phyloP scores from a whole-genome alignment of 495 filamentous ascomycete genomes.

The Wilcoxina mikolae region DNA sequence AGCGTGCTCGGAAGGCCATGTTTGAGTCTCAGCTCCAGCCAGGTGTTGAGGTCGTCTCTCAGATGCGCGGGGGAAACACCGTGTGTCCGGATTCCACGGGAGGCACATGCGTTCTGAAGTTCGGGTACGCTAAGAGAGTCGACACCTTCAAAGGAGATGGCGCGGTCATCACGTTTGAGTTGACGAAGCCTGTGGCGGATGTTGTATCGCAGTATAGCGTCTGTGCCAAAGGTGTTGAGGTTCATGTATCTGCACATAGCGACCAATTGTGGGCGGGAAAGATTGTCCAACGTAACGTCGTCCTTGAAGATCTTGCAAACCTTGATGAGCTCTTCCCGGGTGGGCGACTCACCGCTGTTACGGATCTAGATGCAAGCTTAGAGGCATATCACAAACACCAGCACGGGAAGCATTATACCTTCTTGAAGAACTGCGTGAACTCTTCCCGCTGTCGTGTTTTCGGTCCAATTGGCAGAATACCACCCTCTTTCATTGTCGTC shows the following conservation, averaged over 20 bases:
- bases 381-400: neutral
- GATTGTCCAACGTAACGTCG: slow-evolving; percentile 90
- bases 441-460: slow-evolving; percentile 84
- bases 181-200: slow-evolving; percentile 96
- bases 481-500: slow-evolving; percentile 80
- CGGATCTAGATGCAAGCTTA: slow-evolving; percentile 34
- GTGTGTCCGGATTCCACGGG: slow-evolving; percentile 81
- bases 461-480: slow-evolving; percentile 62
- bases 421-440: slow-evolving; percentile 95
- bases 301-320: slow-evolving; percentile 99
- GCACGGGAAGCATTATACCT: slow-evolving; percentile 37
- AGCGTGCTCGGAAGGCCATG: slow-evolving; percentile 88
- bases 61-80: slow-evolving; percentile 74
- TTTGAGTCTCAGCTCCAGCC: slow-evolving; percentile 87
- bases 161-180: slow-evolving; percentile 93
- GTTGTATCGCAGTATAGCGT: slow-evolving; percentile 94
- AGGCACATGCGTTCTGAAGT: slow-evolving; percentile 78
- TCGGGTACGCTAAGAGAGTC: slow-evolving; percentile 85
- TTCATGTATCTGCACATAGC: slow-evolving; percentile 99
- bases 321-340: slow-evolving; percentile 83
- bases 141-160: slow-evolving; percentile 89
- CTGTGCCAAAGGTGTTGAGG: slow-evolving; percentile 88
- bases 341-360: slow-evolving; percentile 75
- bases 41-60: slow-evolving; percentile 82
- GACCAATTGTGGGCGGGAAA: slow-evolving; percentile 88